phyloP scores from a whole-genome alignment of 768 basidiomycete species.

The Phaeotremella skinneri region DNA sequence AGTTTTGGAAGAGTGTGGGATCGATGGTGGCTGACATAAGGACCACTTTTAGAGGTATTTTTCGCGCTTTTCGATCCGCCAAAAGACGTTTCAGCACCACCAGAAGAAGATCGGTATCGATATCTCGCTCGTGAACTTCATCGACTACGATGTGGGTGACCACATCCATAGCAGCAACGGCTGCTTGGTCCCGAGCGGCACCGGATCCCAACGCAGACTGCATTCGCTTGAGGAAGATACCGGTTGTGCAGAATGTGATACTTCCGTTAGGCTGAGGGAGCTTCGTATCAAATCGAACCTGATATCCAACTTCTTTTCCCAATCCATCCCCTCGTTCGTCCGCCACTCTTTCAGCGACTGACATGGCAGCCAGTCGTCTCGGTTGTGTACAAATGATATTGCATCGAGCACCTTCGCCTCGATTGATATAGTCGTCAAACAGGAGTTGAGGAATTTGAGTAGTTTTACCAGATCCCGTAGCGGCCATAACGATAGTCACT shows the following conservation, averaged over 20 bases:
- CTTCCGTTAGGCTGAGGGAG: conserved; percentile 75
- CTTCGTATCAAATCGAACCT: conserved; percentile 84
- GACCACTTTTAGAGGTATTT: conserved; percentile 75
- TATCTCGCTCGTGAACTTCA: conserved; percentile 92
- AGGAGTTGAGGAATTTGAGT: conserved; percentile 92
- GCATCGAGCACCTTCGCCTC: conserved; percentile 75
- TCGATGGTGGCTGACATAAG: conserved; percentile 98
- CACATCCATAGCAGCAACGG: conserved; percentile 60
- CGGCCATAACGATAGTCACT: conserved; percentile 60
- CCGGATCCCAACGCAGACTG: conserved; percentile 65
- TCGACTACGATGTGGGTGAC: conserved; percentile 90
- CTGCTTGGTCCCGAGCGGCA: conserved; percentile 42
- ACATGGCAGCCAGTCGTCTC: conserved; percentile 83
- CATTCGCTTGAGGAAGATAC: conserved; percentile 80
- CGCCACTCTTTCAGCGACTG: conserved; percentile 84
- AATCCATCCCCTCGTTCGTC: conserved; percentile 75
- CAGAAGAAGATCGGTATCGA: conserved; percentile 85
- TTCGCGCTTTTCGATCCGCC: conserved; percentile 66
- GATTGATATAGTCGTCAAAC: conserved; percentile 74
- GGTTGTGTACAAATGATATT: conserved; percentile 94
- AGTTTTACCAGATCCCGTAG: conserved; percentile 74
- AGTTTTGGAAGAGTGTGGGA: conserved; percentile 79
- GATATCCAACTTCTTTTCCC: conserved; percentile 79
- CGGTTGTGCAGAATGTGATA: conserved; percentile 89
- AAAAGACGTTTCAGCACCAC: conserved; percentile 83